Percentiles rank a stretch among this genome's conserved stretches.
phyloP scores from a whole-genome alignment of 148 eudicot species.

The Chenopodium suecicum region DNA sequence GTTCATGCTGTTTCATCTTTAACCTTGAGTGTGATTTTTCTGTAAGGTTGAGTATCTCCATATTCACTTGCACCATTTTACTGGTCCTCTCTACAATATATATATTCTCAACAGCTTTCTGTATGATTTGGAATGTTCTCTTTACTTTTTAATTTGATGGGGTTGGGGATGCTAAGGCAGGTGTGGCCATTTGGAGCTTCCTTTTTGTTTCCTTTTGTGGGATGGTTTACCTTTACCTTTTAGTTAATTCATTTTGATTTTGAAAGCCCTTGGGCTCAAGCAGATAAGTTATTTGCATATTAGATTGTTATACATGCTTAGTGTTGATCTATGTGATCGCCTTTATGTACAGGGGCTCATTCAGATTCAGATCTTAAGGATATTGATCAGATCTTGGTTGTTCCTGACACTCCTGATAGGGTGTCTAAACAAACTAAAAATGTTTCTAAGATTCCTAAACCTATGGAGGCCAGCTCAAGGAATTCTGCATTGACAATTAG shows the following conservation, averaged over 20 bases:
- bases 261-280: neutral
- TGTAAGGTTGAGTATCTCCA: neutral
- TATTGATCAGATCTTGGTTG: constrained; percentile 43
- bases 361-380: constrained; percentile 53
- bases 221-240: neutral
- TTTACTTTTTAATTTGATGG: neutral
- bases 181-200: neutral
- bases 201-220: neutral
- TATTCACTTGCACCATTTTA: neutral
- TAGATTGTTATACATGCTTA: neutral
- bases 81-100: neutral
- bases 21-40: neutral
- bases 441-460: constrained; percentile 15
- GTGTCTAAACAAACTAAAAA: constrained; percentile 21
- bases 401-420: constrained; percentile 86
- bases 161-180: neutral
- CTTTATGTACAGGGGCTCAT: constrained; percentile 28
- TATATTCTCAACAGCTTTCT: neutral
- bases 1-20: neutral
- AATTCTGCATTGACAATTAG: constrained; percentile 21
- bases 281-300: neutral
- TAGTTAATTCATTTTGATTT: neutral
- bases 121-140: neutral
- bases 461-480: constrained; percentile 28
- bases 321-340: neutral